Percentiles rank a stretch among this genome's conserved stretches.
Conservation (phyloP, 176 grass and related monocot species). For the Lolium perenne region DNA sequence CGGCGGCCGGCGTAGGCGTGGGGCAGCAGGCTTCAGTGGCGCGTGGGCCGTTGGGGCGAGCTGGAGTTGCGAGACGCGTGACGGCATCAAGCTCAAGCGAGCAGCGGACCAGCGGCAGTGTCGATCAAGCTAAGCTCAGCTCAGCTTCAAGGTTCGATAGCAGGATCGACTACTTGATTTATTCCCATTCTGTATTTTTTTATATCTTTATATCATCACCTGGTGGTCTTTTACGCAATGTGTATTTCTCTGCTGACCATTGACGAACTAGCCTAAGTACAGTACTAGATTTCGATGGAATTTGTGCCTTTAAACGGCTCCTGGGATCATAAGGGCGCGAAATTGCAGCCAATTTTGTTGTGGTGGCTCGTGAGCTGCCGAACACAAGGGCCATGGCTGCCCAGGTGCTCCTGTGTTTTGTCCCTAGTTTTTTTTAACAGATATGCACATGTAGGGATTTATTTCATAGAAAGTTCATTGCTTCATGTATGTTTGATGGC, state of each 20-base stretch:
- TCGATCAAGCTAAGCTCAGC: background rate
- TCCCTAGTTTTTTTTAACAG: background rate
- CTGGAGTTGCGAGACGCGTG: conserved; percentile 13
- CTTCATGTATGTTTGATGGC: background rate
- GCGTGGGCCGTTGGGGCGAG: conserved; percentile 4
- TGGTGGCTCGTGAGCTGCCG: background rate
- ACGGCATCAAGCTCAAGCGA: conserved; percentile 3
- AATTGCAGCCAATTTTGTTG: background rate
- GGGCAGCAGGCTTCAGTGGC: background rate
- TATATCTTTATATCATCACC: background rate
- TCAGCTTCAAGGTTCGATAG: conserved; percentile 7
- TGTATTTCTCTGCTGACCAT: background rate
- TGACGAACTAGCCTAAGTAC: background rate
- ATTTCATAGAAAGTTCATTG: background rate
- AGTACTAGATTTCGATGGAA: background rate
- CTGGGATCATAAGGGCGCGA: background rate
- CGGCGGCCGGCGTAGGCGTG: background rate
- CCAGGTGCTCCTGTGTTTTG: background rate
- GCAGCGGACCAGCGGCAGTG: background rate
- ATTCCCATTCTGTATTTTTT: background rate
- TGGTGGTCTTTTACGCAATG: conserved; percentile 17
- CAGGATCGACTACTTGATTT: conserved; percentile 7
- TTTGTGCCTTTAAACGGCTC: background rate
- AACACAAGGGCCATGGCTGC: background rate
- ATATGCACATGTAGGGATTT: conserved; percentile 14